Base-by-base conservation (phyloP, 805 yeast genomes). In the Zygotorulaspora sp. region DNA sequence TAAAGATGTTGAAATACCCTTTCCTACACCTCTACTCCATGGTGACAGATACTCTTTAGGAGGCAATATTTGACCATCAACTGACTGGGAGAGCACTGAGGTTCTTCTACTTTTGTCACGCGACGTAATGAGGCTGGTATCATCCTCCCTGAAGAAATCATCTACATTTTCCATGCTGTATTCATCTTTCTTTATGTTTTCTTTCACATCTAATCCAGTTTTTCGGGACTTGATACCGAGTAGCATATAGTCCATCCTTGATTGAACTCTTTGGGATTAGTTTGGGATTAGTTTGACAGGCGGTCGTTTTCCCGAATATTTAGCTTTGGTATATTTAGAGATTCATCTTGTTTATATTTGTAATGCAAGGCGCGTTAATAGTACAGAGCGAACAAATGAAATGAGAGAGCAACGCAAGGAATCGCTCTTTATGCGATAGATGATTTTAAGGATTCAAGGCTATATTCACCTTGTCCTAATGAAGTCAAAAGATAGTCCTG, bases 161-260 rank as follows among this genome's bases (percentile, higher is more conserved):
- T 78, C 80, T 11, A 82, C 54, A 48, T 78, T 82, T 49, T 82
- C 89, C 75, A 81, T 72, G 18, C 80, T 75, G 49, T 77, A 71
- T 33, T 70, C 68, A 55, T 80, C 83, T 48, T 72, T 70, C 29
- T 64, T 63, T 21, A 80, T 61, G 41, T 68, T 65, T 16, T 61
- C 61, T 30, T 65, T 70, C 6, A 74, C 74, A 36, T 61, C 61
- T 12, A 78, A 59, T 5, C 87, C 87, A 0, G 85, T 79, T 52
- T 76, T 79, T n/a, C 89, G 68, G 27, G 87, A 75, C 50, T 67
- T 69, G 23, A 68, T 62, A 1, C 88, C 88, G n/a, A 69, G 66
- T 50, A 66, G 70, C 60, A 61, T 63, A 56, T 45, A 66, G 45
- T 57, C 68, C 75, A 63, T 68, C 16, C 10, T 28, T 10, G 13